Evolutionary conservation across 495 filamentous ascomycete species (phyloP), one percentile per base, ranked within the genome.

Genomic region (Aspergillus homomorphus): DNA sequence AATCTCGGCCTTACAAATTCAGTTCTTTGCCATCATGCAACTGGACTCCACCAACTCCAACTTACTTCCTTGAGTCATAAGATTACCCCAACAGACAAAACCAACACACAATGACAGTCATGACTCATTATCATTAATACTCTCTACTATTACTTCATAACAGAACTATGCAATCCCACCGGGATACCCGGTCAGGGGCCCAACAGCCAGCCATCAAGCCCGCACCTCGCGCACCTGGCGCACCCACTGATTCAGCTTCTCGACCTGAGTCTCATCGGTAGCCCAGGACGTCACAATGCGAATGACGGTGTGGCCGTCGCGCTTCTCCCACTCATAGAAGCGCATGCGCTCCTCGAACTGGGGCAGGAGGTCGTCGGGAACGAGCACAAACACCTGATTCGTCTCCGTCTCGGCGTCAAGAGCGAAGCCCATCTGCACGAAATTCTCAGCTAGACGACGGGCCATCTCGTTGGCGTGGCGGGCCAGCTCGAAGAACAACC

Each of bases 381-480:
- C 59, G 9, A 60, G 58, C 3, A 69, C 65, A 62, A 75, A 75
- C 28, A 75, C 70, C 57, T 75, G 72, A 42, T 75, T 75, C 19
- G 72, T 75, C 51, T 70, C 67, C 10, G 72, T 75, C 46, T 45
- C 45, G 6, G 51, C 45, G 1, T 51, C 55, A 33, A 62, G 19
- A 14, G 38, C 19, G 55, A 56, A 62, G 0, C 60, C 60, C 4
- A 43, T 58, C 2, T 30, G 60, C 3, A 55, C 23, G 28, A 58
- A 56, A 24, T 56, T 45, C 4, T 16, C 20, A 0, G 56, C 49
- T 9, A 62, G 55, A 21, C 58, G 66, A 56, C 66, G 51, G 0
- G 76, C 74, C 76, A 75, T 77, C 2, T 63, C 52, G 44, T 76
- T 78, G 28, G 73, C 76, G 66, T 78, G 70, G 4, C 62, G 51